A percentile compares a stretch with the other conserved stretches of the same genome.
Evolutionary conservation across 306 rosid genomes (phyloP).

Genomic region (Lablab purpureus): DNA sequence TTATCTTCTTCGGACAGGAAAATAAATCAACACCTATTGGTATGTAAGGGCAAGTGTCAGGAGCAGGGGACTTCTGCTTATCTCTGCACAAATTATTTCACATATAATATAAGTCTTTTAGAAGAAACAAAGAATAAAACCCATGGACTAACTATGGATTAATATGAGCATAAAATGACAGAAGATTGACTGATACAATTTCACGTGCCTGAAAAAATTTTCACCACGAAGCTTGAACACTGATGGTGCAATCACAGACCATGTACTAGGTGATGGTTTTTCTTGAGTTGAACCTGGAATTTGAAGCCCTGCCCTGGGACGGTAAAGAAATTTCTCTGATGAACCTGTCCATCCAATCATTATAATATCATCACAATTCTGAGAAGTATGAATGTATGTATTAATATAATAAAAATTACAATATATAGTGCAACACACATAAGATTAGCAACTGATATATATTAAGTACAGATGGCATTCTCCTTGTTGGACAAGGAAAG

Average conservation of each 20-base stretch:
- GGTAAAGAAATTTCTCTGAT: slow-evolving; percentile 68
- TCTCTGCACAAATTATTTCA: slow-evolving; percentile 61
- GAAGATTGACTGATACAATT: slow-evolving; percentile 23
- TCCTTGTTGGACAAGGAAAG: slow-evolving; percentile 21
- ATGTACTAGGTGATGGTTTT: slow-evolving; percentile 60
- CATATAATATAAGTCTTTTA: slow-evolving; percentile 11
- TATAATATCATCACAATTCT: slow-evolving; percentile 6
- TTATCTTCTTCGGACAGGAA: slow-evolving; percentile 66
- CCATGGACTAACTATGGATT: slow-evolving; percentile 8
- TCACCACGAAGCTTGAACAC: slow-evolving; percentile 85
- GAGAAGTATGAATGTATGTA: background rate
- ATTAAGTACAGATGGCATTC: background rate
- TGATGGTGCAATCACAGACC: slow-evolving; percentile 80
- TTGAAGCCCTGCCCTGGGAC: slow-evolving; percentile 68
- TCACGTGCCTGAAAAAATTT: slow-evolving; percentile 74
- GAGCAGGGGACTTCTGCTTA: slow-evolving; percentile 77
- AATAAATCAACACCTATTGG: slow-evolving; percentile 94
- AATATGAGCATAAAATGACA: slow-evolving; percentile 1
- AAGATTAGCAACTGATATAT: slow-evolving; percentile 2
- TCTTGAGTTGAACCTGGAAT: slow-evolving; percentile 64
- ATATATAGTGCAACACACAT: background rate
- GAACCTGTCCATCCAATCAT: slow-evolving; percentile 60
- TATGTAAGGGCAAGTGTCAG: slow-evolving; percentile 63
- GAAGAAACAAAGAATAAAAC: background rate
- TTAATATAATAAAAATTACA: background rate